Base-by-base conservation (phyloP, 176 grass and related monocot genomes). In the Urochloa ruziziensis region DNA sequence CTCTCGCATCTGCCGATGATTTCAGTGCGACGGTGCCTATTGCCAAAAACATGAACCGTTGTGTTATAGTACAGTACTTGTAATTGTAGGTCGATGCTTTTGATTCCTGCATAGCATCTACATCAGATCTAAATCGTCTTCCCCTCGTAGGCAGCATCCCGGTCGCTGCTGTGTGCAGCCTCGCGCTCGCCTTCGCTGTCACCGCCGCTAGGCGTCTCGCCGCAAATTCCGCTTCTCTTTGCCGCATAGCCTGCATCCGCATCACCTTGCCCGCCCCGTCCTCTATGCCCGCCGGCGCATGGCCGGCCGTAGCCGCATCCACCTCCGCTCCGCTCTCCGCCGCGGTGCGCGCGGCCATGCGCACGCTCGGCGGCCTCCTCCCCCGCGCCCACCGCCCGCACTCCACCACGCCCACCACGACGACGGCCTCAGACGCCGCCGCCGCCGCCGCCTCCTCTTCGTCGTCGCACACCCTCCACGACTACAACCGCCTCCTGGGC, bases 401-500 rank as follows among this genome's bases (percentile, higher is more conserved):
- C 74, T 69, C 74, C 66, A 63, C 47, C 27, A 15, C 74, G 34
- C 36, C 56, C 77, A 19, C 67, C 67, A 6, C 79, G 60, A 49
- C 32, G 28, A 46, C 68, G 54, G 11, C 17, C 24, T 29, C 44
- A 5, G 70, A 73, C 70, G 62, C 87, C 18, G 59, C 82, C 37
- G 62, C 87, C 18, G 59, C 82, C 37, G 44, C 56, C 32, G 4
- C 78, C 78, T 82, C 67, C 85, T 90, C 35, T 3, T 12, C 88
- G 2, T 42, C 83, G 2, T 36, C 74, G 68, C 86, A 80, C 60
- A 76, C 86, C 62, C 72, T 84, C 25, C 73, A 83, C 77, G 93
- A 94, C 73, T 95, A 87, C 87, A 91, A 98, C 93, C 62, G 83
- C 85, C 85, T 94, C 76, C 87, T 98, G 57, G 74, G 52, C 30